Evolutionary conservation across 345 rosid genomes (phyloP).

Genomic region (Eucalyptus rudis): DNA sequence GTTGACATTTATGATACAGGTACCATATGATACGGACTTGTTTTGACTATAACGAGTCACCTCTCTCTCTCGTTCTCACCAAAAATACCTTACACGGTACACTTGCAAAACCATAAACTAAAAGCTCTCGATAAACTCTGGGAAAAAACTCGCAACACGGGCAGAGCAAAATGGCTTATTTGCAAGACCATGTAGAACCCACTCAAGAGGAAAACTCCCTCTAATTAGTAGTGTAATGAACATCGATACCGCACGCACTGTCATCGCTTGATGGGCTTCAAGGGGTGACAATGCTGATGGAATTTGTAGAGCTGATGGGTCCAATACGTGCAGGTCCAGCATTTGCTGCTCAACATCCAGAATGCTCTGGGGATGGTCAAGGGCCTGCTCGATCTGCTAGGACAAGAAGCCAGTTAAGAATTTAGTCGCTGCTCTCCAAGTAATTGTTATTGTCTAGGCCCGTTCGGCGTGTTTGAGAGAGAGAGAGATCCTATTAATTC

Average conservation of each 20-base stretch:
- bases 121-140: not conserved
- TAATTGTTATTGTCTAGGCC: not conserved
- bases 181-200: not conserved
- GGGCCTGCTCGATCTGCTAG: too few species aligned
- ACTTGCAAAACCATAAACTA: not conserved
- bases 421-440: too few species aligned
- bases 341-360: conserved; percentile 29
- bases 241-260: not conserved
- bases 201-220: not conserved
- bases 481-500: not conserved
- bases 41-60: not conserved
- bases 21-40: not conserved
- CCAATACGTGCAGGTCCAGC: conserved; percentile 39
- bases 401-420: not conserved
- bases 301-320: conserved; percentile 28
- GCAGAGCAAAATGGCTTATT: not conserved
- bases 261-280: conserved; percentile 7
- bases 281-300: conserved; percentile 22
- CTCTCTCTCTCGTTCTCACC: not conserved
- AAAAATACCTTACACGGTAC: not conserved
- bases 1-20: not conserved
- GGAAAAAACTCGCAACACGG: not conserved
- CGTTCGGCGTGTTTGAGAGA: not conserved
- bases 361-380: conserved; percentile 64
- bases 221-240: not conserved